phyloP scores from a whole-genome alignment of 345 rosid genomes.

The Euphorbia pulcherrima region DNA sequence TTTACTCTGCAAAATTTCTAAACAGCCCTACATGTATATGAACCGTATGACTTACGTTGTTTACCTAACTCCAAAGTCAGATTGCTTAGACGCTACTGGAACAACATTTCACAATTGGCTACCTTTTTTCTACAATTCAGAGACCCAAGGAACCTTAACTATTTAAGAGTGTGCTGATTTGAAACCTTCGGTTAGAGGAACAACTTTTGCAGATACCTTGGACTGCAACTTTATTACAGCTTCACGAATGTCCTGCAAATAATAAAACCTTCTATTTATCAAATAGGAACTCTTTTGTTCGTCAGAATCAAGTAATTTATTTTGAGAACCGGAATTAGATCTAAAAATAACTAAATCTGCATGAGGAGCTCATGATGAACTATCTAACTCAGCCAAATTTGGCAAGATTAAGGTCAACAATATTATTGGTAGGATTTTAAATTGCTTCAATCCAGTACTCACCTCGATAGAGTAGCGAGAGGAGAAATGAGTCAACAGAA shows the following conservation, averaged over 20 bases:
- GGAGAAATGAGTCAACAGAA: constrained; percentile 82
- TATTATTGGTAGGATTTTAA: background rate
- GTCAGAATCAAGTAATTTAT: background rate
- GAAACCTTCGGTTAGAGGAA: constrained; percentile 88
- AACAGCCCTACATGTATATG: too few species aligned
- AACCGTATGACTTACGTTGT: too few species aligned
- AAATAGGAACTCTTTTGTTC: background rate
- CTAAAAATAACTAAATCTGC: background rate
- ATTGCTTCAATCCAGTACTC: constrained; percentile 16
- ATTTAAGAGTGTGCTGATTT: constrained; percentile 52
- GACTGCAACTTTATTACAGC: constrained; percentile 73
- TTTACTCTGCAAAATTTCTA: too few species aligned
- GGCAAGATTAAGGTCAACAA: too few species aligned
- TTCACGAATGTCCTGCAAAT: constrained; percentile 70
- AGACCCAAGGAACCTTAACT: background rate
- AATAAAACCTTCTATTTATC: background rate
- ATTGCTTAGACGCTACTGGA: background rate
- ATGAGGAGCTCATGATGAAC: background rate
- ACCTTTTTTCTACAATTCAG: constrained; percentile 1
- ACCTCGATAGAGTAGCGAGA: constrained; percentile 88
- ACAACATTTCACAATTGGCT: background rate
- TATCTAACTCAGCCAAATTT: background rate
- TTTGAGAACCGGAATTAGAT: background rate
- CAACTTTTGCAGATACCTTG: constrained; percentile 76
- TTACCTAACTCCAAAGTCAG: background rate